phyloP scores from a whole-genome alignment of 225 moss, liverwort and hornwort species.

The Physcomitrellopsis africana region DNA sequence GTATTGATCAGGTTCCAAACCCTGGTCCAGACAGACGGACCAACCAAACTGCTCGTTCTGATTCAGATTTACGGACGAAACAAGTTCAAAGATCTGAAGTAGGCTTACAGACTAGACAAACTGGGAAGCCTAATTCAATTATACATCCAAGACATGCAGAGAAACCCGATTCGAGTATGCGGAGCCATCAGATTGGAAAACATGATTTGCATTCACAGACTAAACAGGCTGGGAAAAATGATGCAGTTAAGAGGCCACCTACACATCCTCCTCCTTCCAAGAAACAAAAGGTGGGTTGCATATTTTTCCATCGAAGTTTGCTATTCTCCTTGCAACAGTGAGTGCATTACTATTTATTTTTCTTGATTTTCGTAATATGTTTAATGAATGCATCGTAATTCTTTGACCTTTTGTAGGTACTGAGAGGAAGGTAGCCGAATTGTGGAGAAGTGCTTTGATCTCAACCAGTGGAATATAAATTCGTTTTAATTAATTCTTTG shows the following conservation, averaged over 20 bases:
- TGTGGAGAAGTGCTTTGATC: not conserved
- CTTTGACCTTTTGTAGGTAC: not conserved
- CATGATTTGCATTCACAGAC: slow-evolving; percentile 3
- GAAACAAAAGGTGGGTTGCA: slow-evolving; percentile 45
- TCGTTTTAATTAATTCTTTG: not conserved
- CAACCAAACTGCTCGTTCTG: slow-evolving; percentile 16
- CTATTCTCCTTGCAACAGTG: not conserved
- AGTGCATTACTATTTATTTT: not conserved
- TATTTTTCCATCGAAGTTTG: not conserved
- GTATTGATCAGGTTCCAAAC: slow-evolving; percentile 17
- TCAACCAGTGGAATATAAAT: not conserved
- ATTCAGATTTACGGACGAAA: slow-evolving; percentile 20
- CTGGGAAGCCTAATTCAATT: not conserved
- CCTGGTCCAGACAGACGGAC: slow-evolving; percentile 24
- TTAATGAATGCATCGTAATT: not conserved
- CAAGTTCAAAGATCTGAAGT: slow-evolving; percentile 19
- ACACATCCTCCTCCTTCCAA: slow-evolving; percentile 42
- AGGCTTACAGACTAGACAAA: slow-evolving; percentile 11
- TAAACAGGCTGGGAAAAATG: slow-evolving; percentile 17
- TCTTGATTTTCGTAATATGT: not conserved
- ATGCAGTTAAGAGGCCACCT: slow-evolving; percentile 18
- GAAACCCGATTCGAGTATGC: slow-evolving; percentile 7
- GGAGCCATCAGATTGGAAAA: slow-evolving; percentile 15
- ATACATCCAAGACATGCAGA: not conserved
- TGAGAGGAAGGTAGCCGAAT: not conserved